phyloP scores from a whole-genome alignment of 257 asterid species.

The Lavandula angustifolia region DNA sequence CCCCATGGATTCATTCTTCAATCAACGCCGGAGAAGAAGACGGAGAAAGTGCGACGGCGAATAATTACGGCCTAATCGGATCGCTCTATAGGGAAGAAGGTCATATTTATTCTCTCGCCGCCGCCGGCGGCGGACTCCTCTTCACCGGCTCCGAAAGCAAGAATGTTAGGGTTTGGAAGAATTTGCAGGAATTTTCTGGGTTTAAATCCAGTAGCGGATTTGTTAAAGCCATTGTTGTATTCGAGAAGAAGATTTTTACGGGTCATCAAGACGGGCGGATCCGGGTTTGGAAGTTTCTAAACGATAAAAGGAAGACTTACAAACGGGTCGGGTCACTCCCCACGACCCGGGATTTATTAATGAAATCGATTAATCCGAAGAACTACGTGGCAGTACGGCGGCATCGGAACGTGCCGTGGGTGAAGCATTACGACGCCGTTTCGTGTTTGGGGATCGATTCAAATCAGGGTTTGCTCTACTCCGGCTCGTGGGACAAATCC shows the following conservation, averaged over 20 bases:
- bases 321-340: conserved; percentile 76
- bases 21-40: conserved; percentile 11
- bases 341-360: conserved; percentile 57
- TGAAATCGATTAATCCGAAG: conserved; percentile 65
- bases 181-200: conserved; percentile 63
- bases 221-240: conserved; percentile 71
- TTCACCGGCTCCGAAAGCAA: conserved; percentile 89
- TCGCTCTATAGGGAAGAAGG: conserved; percentile 71
- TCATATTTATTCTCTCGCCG: conserved; percentile 75
- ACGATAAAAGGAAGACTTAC: conserved; percentile 34
- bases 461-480: conserved; percentile 57
- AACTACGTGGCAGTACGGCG: conserved; percentile 66
- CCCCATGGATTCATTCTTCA: conserved; percentile 70
- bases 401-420: conserved; percentile 70
- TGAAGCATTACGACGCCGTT: conserved; percentile 76
- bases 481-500: conserved; percentile 93
- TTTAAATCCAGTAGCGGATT: conserved; percentile 80
- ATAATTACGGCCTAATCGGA: conserved; percentile 50
- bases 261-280: conserved; percentile 92
- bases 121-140: conserved; percentile 48
- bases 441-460: conserved; percentile 68
- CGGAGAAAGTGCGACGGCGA: not conserved
- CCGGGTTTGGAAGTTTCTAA: conserved; percentile 71
- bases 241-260: conserved; percentile 57
- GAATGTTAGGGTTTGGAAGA: conserved; percentile 79